Base-by-base conservation (phyloP, 208 protist genomes). In the Spongospora subterranea region DNA sequence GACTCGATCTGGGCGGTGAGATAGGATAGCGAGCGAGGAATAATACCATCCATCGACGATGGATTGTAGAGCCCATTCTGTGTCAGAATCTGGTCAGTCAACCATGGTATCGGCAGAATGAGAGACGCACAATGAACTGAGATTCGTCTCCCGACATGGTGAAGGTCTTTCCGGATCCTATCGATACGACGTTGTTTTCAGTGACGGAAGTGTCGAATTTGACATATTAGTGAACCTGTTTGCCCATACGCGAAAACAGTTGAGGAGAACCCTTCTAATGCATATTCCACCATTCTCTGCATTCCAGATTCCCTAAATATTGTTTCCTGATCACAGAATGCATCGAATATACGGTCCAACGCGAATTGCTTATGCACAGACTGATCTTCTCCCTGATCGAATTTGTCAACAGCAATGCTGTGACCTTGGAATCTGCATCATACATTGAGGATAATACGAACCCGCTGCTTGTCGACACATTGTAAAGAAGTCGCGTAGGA, bases 161-260 rank as follows among this genome's bases (percentile, higher is more conserved):
- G 92, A 90, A 94, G 24, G 93, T 94, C 88, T 94, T 94, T 32
- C 93, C 93, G 46, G 76, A 91, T 0, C 45, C 88, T 64, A 20
- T 39, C 6, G 13, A n/a, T n/a, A 0, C 38, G 11, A 43, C 71
- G 71, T 6, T 35, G n/a, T n/a, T n/a, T n/a, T n/a, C n/a, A n/a
- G n/a, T n/a, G n/a, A n/a, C n/a, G n/a, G 13, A 60, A 60, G 6
- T 60, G 24, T 60, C 50, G 50, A 29, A 6, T 6, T 60, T 60
- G 50, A 60, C 24, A 60, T 24, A 60, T 60, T 24, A 60, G 6
- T 43, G 38, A n/a, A 6, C 93, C 93, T 11, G 93, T 93, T 90
- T 94, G 93, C 40, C 93, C 93, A 64, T 94, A 94, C 43, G 93
- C 93, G 46, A 94, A 93, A 29, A 93, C 50, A 24, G 92, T 93